phyloP scores from a whole-genome alignment of 257 asterid species.

The Lavandula angustifolia region DNA sequence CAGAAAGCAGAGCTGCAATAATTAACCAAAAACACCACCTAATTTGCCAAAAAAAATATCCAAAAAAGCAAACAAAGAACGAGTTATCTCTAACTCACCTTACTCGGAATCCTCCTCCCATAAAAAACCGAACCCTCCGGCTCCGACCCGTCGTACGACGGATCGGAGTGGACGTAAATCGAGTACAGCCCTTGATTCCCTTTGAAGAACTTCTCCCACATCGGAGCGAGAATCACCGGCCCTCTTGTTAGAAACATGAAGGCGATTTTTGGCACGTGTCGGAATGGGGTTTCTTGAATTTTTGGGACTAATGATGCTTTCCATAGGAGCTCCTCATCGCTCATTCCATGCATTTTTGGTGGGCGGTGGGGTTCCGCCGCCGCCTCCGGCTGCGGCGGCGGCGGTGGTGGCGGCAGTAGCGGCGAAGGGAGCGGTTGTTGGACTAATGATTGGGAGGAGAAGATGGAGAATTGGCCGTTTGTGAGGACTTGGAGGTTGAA shows the following conservation, averaged over 20 bases:
- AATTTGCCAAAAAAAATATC: background rate
- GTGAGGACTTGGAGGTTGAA: conserved; percentile 53
- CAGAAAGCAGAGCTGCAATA: background rate
- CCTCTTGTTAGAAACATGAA: conserved; percentile 69
- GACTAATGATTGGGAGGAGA: conserved; percentile 28
- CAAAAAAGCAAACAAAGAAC: background rate
- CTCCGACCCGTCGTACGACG: conserved; percentile 49
- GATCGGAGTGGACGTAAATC: conserved; percentile 66
- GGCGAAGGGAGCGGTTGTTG: background rate
- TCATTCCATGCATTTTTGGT: conserved; percentile 55
- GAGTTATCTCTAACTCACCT: conserved; percentile 47
- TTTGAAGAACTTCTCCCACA: conserved; percentile 66
- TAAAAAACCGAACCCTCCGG: conserved; percentile 57
- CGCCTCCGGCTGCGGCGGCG: background rate
- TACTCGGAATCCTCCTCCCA: conserved; percentile 74
- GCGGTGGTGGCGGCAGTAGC: conserved; percentile 14
- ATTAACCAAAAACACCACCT: background rate
- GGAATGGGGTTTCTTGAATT: conserved; percentile 34
- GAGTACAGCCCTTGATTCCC: conserved; percentile 55
- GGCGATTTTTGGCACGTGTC: conserved; percentile 49
- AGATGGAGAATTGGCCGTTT: conserved; percentile 45
- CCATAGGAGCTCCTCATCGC: conserved; percentile 60
- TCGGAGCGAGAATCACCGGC: conserved; percentile 53
- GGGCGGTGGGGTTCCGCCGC: conserved; percentile 18
- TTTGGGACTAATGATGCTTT: conserved; percentile 59